Conservation (phyloP, 371 early-diverging fungal genomes). For the Mortierella sp. region DNA sequence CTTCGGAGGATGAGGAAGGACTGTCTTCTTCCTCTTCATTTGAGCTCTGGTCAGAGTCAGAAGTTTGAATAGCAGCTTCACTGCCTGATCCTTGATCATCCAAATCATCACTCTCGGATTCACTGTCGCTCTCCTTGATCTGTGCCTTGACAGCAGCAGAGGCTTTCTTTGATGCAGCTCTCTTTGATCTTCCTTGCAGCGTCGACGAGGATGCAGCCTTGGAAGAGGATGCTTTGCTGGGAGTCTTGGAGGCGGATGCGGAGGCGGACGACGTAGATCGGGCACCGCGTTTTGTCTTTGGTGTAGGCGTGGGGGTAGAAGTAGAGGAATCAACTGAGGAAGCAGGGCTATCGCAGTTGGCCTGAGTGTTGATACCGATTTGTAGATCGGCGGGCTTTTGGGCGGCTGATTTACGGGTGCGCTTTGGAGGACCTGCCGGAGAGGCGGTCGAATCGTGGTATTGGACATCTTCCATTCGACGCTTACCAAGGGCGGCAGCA, state of each 20-base stretch:
- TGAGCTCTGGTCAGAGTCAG: slow-evolving; percentile 7
- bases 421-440: slow-evolving; percentile 17
- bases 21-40: background rate
- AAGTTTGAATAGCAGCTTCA: background rate
- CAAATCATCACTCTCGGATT: slow-evolving; percentile 26
- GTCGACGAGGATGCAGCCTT: too few relatives aligned
- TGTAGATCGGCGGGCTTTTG: background rate
- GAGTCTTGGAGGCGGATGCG: background rate
- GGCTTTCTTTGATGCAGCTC: slow-evolving; percentile 23
- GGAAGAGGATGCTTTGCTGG: slow-evolving; percentile 3
- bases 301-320: background rate
- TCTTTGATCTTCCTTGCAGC: background rate
- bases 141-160: slow-evolving; percentile 29
- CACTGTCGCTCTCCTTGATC: slow-evolving; percentile 20
- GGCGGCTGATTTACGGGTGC: slow-evolving; percentile 23
- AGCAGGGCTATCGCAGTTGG: background rate
- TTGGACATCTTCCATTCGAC: slow-evolving; percentile 31
- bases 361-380: too few relatives aligned
- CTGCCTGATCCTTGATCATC: slow-evolving; percentile 5
- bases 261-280: background rate
- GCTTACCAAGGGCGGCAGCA: slow-evolving; percentile 53
- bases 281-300: background rate
- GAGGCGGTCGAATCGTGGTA: slow-evolving; percentile 7
- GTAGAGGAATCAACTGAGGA: background rate
- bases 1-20: slow-evolving; percentile 6